These are phyloP conservation scores for Chlorella sp. DNA, from an alignment of 139 green algal species.

Conservation along the genomic window DNA sequence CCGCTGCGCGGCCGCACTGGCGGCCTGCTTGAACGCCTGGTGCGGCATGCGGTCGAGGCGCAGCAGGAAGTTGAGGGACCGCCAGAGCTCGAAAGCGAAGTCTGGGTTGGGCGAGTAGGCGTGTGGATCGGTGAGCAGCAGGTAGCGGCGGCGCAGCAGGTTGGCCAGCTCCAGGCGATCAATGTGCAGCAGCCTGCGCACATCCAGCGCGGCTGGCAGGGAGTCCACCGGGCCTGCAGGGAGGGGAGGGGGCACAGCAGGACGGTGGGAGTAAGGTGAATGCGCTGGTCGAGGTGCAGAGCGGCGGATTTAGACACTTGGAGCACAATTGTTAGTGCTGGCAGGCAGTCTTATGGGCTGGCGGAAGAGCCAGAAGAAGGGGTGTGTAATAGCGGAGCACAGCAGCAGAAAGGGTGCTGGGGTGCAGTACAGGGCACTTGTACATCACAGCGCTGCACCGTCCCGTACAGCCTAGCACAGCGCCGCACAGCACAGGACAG, in stretches of 20 bases:
- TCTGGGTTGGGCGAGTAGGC: not conserved
- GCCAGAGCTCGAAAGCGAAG: not conserved
- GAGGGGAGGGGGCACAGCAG: not conserved
- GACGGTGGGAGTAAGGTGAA: not conserved
- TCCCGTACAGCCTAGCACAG: too few relatives aligned
- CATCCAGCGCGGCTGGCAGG: not conserved
- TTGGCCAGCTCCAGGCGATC: not conserved
- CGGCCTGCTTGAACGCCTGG: not conserved
- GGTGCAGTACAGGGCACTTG: too few relatives aligned
- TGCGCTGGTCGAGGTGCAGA: not conserved
- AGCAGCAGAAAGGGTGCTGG: too few relatives aligned
- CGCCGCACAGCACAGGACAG: too few relatives aligned
- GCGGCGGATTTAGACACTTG: too few relatives aligned
- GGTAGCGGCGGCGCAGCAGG: not conserved
- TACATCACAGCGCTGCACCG: too few relatives aligned
- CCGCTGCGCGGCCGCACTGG: not conserved
- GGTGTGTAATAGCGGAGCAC: too few relatives aligned
- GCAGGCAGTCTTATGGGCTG: not conserved
- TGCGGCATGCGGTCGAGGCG: not conserved
- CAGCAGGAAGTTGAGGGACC: conserved; percentile 1
- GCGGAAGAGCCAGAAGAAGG: too few relatives aligned
- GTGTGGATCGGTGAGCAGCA: too few relatives aligned
- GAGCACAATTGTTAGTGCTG: not conserved
- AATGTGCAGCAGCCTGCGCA: not conserved
- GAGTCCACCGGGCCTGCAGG: not conserved